Percentiles rank a stretch among this genome's conserved stretches.
These are phyloP conservation scores for Exophiala calicioides DNA, from an alignment of 2,329 filamentous ascomycete species.

Conservation along the genomic window DNA sequence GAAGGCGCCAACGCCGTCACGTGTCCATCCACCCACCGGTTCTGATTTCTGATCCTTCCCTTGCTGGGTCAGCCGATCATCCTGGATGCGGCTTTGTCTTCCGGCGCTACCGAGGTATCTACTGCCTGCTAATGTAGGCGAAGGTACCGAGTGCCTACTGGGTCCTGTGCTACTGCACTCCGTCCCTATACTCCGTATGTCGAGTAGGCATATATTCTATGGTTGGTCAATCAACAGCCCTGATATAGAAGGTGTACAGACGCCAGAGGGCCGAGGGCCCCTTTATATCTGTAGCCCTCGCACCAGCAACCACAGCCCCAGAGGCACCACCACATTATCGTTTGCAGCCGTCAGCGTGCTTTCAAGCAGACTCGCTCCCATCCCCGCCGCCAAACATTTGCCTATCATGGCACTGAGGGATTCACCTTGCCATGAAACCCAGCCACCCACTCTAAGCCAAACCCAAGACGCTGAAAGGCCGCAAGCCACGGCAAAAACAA, in stretches of 20 bases:
- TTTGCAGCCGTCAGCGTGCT: constrained; percentile 95
- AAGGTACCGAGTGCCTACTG: neutral
- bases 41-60: neutral
- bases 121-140: neutral
- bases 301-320: constrained; percentile 89
- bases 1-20: neutral
- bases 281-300: constrained; percentile 61
- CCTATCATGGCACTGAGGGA: constrained; percentile 35
- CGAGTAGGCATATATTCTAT: too few relatives aligned
- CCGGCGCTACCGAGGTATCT: too few relatives aligned
- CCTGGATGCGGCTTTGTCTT: neutral
- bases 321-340: constrained; percentile 95
- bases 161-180: neutral
- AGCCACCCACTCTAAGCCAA: constrained; percentile 78
- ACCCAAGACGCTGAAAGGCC: constrained; percentile 69
- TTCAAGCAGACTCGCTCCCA: constrained; percentile 85
- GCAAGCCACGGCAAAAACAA: constrained; percentile 73
- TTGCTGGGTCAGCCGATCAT: constrained; percentile 1
- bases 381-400: constrained; percentile 72
- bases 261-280: neutral
- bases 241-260: neutral
- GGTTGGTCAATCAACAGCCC: too few relatives aligned
- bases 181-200: too few relatives aligned
- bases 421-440: constrained; percentile 45
- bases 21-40: neutral